Percentiles rank a stretch among this genome's conserved stretches.
Evolutionary conservation across 139 green algal species (phyloP).

Genomic region (Klebsormidium nitens): DNA sequence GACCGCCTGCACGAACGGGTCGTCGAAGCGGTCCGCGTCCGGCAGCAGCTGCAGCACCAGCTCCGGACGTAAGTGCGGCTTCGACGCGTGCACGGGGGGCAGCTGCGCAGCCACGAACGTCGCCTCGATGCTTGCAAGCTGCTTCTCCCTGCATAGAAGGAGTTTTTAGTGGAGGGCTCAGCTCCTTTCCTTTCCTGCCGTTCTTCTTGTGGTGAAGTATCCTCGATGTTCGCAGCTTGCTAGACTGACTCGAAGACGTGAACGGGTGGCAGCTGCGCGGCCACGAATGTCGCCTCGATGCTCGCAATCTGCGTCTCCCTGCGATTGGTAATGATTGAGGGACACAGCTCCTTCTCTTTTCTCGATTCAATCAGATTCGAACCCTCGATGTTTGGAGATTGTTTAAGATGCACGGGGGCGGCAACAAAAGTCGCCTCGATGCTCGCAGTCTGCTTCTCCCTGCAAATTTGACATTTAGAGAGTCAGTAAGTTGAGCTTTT

Average conservation of each 20-base stretch:
- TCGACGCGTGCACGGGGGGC: not conserved
- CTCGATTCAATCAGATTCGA: too few species aligned
- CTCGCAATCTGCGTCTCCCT: not conserved
- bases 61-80: not conserved
- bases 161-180: too few species aligned
- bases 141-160: conserved; percentile 2
- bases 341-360: too few species aligned
- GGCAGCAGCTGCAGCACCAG: not conserved
- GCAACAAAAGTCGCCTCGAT: not conserved
- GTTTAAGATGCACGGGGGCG: not conserved
- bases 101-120: not conserved
- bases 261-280: not conserved
- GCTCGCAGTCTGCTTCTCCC: too few species aligned
- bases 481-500: too few species aligned
- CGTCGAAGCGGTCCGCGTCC: not conserved
- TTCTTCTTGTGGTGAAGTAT: too few species aligned
- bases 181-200: too few species aligned
- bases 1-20: not conserved
- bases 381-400: too few species aligned
- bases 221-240: too few species aligned
- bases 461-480: too few species aligned
- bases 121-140: not conserved
- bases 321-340: too few species aligned
- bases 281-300: not conserved
- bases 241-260: not conserved